These are phyloP conservation scores for Lepidium aucheri DNA, from an alignment of 345 rosid species.

Conservation along the genomic window DNA sequence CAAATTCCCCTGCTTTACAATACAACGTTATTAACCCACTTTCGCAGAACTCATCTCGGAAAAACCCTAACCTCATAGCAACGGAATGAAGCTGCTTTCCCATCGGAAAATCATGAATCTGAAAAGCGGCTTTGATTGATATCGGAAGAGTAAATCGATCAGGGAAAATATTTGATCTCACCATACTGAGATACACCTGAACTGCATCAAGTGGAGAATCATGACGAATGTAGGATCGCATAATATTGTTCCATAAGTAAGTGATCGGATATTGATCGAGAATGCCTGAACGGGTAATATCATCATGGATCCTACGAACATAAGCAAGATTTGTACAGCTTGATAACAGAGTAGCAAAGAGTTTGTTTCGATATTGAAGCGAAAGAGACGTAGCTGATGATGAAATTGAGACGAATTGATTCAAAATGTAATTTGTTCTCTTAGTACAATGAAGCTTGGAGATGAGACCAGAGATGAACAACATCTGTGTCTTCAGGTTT, in stretches of 20 bases:
- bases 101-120: conserved; percentile 26
- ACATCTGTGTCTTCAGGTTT: neutral
- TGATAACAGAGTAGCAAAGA: conserved; percentile 35
- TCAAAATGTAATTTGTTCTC: neutral
- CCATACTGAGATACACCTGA: conserved; percentile 43
- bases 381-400: conserved; percentile 1
- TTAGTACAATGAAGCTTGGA: conserved; percentile 4
- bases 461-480: conserved; percentile 1
- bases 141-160: conserved; percentile 76
- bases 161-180: conserved; percentile 42
- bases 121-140: conserved; percentile 46
- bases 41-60: conserved; percentile 58
- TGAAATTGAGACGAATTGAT: neutral
- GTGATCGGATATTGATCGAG: conserved; percentile 33
- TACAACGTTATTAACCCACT: conserved; percentile 62
- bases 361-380: conserved; percentile 25
- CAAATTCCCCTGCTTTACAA: conserved; percentile 41
- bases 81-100: conserved; percentile 62
- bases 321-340: conserved; percentile 34
- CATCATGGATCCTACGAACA: conserved; percentile 47
- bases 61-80: conserved; percentile 47
- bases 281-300: conserved; percentile 36
- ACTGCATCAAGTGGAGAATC: conserved; percentile 47
- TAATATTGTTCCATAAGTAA: conserved; percentile 64
- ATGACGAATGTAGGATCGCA: conserved; percentile 56